Evolutionary conservation across 352 stramenopile genomes (phyloP).

Genomic region (Sclerospora graminicola): DNA sequence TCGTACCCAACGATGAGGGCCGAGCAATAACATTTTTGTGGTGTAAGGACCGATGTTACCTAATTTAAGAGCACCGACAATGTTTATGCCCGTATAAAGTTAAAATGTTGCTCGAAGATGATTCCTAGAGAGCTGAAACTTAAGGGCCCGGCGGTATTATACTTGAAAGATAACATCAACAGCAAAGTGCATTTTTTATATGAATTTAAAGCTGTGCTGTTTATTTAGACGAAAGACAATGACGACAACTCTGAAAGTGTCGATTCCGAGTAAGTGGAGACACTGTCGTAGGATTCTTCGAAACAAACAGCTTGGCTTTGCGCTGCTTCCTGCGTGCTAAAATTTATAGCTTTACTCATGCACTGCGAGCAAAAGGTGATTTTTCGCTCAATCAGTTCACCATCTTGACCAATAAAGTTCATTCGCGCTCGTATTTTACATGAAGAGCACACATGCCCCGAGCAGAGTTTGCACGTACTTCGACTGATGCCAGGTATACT

Average conservation of each 20-base stretch:
- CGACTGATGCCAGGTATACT: slow-evolving; percentile 11
- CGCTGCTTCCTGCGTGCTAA: slow-evolving; percentile 15
- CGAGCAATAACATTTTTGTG: no score
- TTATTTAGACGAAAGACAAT: no score
- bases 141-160: no score
- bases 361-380: slow-evolving; percentile 31
- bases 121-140: no score
- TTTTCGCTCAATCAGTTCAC: slow-evolving; percentile 23
- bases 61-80: no score
- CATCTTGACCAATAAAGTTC: slow-evolving; percentile 25
- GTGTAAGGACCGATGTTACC: no score
- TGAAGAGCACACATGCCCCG: slow-evolving; percentile 7
- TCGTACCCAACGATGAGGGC: no score
- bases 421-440: slow-evolving; percentile 22
- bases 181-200: no score
- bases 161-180: no score
- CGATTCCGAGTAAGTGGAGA: slow-evolving; percentile 16
- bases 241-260: slow-evolving; percentile 10
- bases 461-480: slow-evolving; percentile 18
- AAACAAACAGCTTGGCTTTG: slow-evolving; percentile 15
- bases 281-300: slow-evolving; percentile 18
- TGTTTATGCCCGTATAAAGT: no score
- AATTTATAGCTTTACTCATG: slow-evolving; percentile 29
- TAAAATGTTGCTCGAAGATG: no score
- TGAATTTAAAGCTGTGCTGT: no score